phyloP scores from a whole-genome alignment of 306 rosid genomes.

The Cicer cuneatum region DNA sequence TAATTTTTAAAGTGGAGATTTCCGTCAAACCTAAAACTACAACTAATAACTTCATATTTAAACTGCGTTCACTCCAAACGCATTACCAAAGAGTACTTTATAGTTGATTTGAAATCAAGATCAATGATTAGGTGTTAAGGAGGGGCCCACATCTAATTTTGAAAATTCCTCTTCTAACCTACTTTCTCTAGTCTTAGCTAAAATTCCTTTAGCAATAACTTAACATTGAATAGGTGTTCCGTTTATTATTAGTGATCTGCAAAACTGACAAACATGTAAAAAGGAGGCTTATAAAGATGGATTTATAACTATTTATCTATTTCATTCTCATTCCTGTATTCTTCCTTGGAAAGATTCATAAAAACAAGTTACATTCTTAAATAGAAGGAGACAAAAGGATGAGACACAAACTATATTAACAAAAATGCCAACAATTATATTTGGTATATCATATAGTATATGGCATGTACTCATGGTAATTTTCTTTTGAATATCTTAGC shows the following conservation, averaged over 20 bases:
- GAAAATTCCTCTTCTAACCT: too few relatives aligned
- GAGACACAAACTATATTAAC: conserved; percentile 64
- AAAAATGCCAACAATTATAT: conserved; percentile 57
- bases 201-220: not conserved
- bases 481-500: conserved; percentile 33
- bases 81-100: too few relatives aligned
- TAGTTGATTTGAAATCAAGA: too few relatives aligned
- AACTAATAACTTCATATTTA: too few relatives aligned
- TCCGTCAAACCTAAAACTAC: too few relatives aligned
- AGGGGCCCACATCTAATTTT: too few relatives aligned
- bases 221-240: not conserved
- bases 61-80: too few relatives aligned
- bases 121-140: too few relatives aligned
- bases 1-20: too few relatives aligned
- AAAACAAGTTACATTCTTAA: conserved; percentile 50
- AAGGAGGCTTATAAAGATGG: conserved; percentile 27
- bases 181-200: not conserved
- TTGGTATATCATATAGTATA: conserved; percentile 38
- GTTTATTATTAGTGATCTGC: not conserved
- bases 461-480: conserved; percentile 52
- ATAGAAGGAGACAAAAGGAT: conserved; percentile 20
- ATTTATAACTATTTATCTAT: conserved; percentile 48
- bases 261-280: conserved; percentile 32
- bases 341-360: conserved; percentile 47
- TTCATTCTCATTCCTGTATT: conserved; percentile 55